Evolutionary conservation across 768 basidiomycete species (phyloP).

Genomic region (Trametes villosa): DNA sequence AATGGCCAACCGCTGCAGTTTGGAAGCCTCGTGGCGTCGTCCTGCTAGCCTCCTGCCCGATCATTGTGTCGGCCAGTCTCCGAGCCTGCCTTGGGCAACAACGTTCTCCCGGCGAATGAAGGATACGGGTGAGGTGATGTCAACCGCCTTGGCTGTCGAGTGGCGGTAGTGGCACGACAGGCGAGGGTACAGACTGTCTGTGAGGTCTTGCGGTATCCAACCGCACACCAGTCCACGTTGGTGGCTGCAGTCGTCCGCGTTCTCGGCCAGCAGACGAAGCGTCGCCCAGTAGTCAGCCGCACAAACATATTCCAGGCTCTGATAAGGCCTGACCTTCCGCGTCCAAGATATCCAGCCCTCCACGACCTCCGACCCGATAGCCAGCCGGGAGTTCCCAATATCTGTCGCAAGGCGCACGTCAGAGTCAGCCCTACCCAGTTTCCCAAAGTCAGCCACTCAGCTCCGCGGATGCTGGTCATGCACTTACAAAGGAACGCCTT

Average conservation of each 20-base stretch:
- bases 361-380: slow-evolving; percentile 70
- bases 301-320: background rate
- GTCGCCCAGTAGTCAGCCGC: background rate
- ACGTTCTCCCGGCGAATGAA: no score
- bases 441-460: no score
- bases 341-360: slow-evolving; percentile 80
- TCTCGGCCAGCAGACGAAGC: slow-evolving; percentile 53
- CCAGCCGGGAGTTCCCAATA: slow-evolving; percentile 84
- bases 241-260: slow-evolving; percentile 78
- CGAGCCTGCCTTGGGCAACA: no score
- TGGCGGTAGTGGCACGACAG: no score
- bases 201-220: slow-evolving; percentile 76
- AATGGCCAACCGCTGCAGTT: no score
- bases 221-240: slow-evolving; percentile 72
- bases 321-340: slow-evolving; percentile 64
- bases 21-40: no score
- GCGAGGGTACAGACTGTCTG: slow-evolving; percentile 65
- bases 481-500: slow-evolving; percentile 64
- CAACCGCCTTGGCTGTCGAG: no score
- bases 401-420: slow-evolving; percentile 36
- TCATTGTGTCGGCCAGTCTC: no score
- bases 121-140: no score
- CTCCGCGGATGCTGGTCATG: no score
- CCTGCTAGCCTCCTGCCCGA: no score
- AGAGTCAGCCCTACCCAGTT: background rate